phyloP scores from a whole-genome alignment of 805 yeast species.

The Cyberlindnera americana region DNA sequence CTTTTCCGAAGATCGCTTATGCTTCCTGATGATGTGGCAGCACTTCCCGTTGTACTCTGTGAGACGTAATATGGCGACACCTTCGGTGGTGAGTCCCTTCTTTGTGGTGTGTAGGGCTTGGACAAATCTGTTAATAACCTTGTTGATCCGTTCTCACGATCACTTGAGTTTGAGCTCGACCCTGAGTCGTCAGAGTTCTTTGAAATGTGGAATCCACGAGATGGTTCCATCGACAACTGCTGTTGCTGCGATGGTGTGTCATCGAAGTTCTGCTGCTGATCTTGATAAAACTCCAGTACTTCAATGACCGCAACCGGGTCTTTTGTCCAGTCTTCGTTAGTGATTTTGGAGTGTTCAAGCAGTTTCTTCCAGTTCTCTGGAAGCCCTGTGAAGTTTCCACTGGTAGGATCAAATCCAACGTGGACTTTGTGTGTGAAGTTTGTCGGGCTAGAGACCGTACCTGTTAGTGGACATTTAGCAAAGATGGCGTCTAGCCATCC shows the following conservation, averaged over 20 bases:
- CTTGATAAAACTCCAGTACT: slow-evolving; percentile 75
- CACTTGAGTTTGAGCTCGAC: slow-evolving; percentile 13
- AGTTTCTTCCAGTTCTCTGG: slow-evolving; percentile 93
- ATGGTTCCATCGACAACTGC: neutral
- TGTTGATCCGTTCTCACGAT: slow-evolving; percentile 21
- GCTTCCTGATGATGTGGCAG: slow-evolving; percentile 5
- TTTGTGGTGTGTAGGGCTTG: slow-evolving; percentile 38
- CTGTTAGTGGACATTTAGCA: slow-evolving; percentile 62
- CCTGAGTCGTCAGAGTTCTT: slow-evolving; percentile 25
- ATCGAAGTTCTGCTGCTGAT: slow-evolving; percentile 27
- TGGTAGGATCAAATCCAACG: slow-evolving; percentile 80
- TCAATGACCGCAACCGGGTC: slow-evolving; percentile 96
- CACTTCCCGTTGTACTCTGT: slow-evolving; percentile 12
- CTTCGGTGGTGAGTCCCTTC: slow-evolving; percentile 40
- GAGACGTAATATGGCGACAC: slow-evolving; percentile 26
- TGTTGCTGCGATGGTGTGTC: slow-evolving; percentile 1
- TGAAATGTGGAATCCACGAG: slow-evolving; percentile 16
- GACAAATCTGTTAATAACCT: slow-evolving; percentile 43
- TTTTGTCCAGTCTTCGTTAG: slow-evolving; percentile 85
- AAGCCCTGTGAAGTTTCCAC: slow-evolving; percentile 86
- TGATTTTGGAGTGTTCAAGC: slow-evolving; percentile 81
- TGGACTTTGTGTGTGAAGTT: slow-evolving; percentile 93
- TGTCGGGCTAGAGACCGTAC: slow-evolving; percentile 83
- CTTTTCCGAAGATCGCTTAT: slow-evolving; percentile 4
- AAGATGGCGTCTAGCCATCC: slow-evolving; percentile 90